A percentile compares a stretch with the other conserved stretches of the same genome.
Evolutionary conservation across 306 rosid genomes (phyloP).

Genomic region (Vigna unguiculata): DNA sequence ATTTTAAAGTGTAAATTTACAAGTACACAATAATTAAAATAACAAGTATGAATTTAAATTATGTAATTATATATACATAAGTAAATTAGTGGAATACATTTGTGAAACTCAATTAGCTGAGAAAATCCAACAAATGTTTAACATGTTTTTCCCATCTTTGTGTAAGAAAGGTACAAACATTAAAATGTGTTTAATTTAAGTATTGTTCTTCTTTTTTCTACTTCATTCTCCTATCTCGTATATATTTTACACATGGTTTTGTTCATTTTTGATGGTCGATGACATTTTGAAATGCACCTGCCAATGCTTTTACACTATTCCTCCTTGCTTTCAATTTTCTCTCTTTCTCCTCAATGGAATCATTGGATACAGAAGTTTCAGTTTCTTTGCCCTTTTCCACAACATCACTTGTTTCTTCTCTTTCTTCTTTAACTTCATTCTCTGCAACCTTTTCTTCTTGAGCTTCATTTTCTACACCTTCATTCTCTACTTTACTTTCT

Average conservation of each 20-base stretch:
- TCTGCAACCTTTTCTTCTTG: constrained; percentile 35
- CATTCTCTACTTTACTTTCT: constrained; percentile 37
- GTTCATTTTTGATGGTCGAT: constrained; percentile 73
- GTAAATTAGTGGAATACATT: too few relatives aligned
- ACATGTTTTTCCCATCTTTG: too few relatives aligned
- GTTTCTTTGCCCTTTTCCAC: constrained; percentile 57
- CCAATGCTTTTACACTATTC: constrained; percentile 86
- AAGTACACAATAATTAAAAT: too few relatives aligned
- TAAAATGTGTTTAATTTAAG: not conserved
- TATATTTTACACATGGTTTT: not conserved
- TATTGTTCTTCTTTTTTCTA: not conserved
- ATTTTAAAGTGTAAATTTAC: too few relatives aligned
- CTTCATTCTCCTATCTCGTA: not conserved
- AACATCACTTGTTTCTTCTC: constrained; percentile 20
- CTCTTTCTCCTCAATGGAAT: constrained; percentile 71
- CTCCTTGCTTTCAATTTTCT: constrained; percentile 69
- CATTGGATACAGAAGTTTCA: constrained; percentile 59
- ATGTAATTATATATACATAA: too few relatives aligned
- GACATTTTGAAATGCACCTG: constrained; percentile 92
- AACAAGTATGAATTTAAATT: too few relatives aligned
- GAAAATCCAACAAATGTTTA: too few relatives aligned
- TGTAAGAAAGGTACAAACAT: not conserved
- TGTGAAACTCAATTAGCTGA: too few relatives aligned
- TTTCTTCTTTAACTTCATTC: constrained; percentile 12
- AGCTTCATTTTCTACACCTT: constrained; percentile 24